Base-by-base conservation (phyloP, 2,329 filamentous ascomycete genomes). In the Capronia epimyces region DNA sequence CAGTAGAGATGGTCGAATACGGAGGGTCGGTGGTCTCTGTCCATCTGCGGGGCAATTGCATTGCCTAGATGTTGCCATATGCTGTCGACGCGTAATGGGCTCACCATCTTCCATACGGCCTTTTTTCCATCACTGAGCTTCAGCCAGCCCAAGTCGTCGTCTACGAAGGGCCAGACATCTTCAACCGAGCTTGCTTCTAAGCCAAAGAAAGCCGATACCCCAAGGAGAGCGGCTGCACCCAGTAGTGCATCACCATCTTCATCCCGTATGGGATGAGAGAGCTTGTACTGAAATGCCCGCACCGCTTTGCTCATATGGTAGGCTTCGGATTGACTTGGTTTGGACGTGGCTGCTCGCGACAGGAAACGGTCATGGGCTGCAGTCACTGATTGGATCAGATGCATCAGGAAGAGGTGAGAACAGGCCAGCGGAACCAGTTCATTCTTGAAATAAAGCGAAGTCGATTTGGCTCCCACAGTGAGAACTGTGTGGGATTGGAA, bases 131-230 rank as follows among this genome's bases (percentile, higher is more conserved):
- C 71, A 50, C 70, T 73, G 62, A 84, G 72, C 43, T 69, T 75
- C 1, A 84, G 62, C 81, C 81, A 85, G 58, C 78, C 71, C 1
- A 84, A 67, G 54, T 82, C 77, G 0, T 67, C 52, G 0, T 66
- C 66, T 31, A 70, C 74, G 1, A 84, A 65, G 0, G 81, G 81
- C 81, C 81, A 85, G 1, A 75, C 69, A 48, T 76, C 63, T 43
- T 73, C 64, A 0, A 76, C 67, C 0, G 66, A 63, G 41, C 43
- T 45, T 1, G 67, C 67, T 39, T 75, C 70, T 0, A 70, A 64
- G 1, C 66, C 69, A 0, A 70, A 65, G 52, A 75, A 74, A 0
- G 66, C 56, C 1, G 75, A 40, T 1, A 75, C 59, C 1, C 65
- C 68, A 0, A 76, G 55, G 6, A 69, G 65, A 71, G 67, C 2